phyloP scores from a whole-genome alignment of 2,329 filamentous ascomycete genomes.

The Cladosporium sp. region DNA sequence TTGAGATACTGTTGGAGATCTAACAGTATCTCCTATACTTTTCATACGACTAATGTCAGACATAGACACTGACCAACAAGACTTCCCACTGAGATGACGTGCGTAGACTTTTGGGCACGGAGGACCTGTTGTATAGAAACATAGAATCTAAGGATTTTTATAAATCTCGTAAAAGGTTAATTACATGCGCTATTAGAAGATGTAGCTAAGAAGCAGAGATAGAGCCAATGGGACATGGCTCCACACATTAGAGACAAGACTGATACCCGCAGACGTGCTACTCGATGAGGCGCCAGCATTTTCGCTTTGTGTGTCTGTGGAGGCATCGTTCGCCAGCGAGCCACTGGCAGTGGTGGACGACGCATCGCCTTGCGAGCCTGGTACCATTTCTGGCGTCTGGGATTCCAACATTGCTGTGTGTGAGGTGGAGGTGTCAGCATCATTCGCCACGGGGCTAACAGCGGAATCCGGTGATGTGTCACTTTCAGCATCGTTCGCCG shows the following conservation, averaged over 20 bases:
- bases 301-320: neutral
- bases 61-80: neutral
- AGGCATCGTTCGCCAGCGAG: neutral
- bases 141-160: neutral
- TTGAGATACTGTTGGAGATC: neutral
- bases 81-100: neutral
- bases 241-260: neutral
- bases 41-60: neutral
- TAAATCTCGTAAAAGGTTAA: neutral
- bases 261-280: neutral
- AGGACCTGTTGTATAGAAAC: neutral
- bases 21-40: neutral
- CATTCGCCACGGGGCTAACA: neutral
- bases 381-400: neutral
- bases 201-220: neutral
- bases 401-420: neutral
- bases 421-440: neutral
- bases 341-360: neutral
- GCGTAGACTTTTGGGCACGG: neutral
- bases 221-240: neutral
- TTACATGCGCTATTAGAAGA: neutral
- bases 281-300: neutral
- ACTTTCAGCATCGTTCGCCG: neutral
- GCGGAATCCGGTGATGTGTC: neutral
- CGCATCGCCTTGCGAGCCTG: neutral